phyloP scores from a whole-genome alignment of 352 stramenopile genomes.

The Globisporangium nunn region DNA sequence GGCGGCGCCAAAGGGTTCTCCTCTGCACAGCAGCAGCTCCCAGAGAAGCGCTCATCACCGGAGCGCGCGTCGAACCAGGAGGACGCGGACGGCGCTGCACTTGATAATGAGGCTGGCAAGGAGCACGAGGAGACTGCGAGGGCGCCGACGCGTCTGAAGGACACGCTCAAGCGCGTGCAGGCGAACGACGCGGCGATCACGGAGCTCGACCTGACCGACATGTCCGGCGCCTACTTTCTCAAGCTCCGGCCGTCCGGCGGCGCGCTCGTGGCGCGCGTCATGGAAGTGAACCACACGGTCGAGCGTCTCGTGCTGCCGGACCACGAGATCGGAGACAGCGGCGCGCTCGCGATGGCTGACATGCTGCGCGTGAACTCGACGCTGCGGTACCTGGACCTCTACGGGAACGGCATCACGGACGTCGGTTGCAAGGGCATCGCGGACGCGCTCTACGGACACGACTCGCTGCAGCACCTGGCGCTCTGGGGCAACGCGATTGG shows the following conservation, averaged over 20 bases:
- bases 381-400: constrained; percentile 38
- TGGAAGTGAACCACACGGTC: constrained; percentile 44
- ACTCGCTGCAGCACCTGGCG: constrained; percentile 34
- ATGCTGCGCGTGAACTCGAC: constrained; percentile 47
- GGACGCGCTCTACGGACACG: constrained; percentile 38
- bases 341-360: constrained; percentile 36
- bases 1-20: too few relatives aligned
- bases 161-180: constrained; percentile 48
- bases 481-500: constrained; percentile 40
- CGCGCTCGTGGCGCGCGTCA: constrained; percentile 39
- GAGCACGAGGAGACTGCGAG: background rate
- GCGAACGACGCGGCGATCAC: constrained; percentile 45
- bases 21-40: background rate
- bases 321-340: constrained; percentile 44
- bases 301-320: constrained; percentile 32
- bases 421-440: constrained; percentile 20
- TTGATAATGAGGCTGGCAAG: background rate
- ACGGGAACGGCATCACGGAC: constrained; percentile 42
- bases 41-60: background rate
- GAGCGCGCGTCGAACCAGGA: constrained; percentile 7
- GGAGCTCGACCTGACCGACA: constrained; percentile 49
- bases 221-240: constrained; percentile 33
- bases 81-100: background rate
- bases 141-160: constrained; percentile 19
- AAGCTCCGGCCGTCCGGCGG: constrained; percentile 31